Base-by-base conservation (phyloP, 83 land plant genomes). In the Thuja plicata region DNA sequence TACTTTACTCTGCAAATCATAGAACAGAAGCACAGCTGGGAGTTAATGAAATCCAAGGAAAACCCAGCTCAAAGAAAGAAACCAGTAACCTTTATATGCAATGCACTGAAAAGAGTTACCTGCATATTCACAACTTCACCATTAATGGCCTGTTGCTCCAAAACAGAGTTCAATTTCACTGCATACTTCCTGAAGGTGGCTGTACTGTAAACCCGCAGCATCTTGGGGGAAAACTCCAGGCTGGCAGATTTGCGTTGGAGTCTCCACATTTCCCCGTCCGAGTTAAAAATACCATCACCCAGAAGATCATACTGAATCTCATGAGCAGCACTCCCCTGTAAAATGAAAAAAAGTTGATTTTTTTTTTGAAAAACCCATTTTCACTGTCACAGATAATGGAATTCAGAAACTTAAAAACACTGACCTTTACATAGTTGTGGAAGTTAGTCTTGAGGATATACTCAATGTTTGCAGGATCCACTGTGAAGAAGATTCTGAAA, bases 241-340 rank as follows among this genome's bases (percentile, higher is more conserved):
- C 88, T 88, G 9, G 89, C 88, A 84, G 54, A 70, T 46, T 88
- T 88, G 34, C 89, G 32, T 88, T 88, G 89, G 13, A 70, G 45
- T 32, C 52, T 88, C 88, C 88, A 88, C 60, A 78, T 70, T 13
- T 88, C 88, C n/a, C 89, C 35, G 9, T 88, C 89, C 34, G 89
- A 88, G 50, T 88, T 88, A 46, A 88, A 88, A 46, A 88, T 88
- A 17, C 89, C 89, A 88, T 88, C 21, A 4, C 89, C 89, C 12
- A 84, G 54, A 24, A 88, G 34, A 9, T 48, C 86, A 40, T 88
- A 70, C 15, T 40, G 55, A 2, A 88, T 27, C 37, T 88, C 55
- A 38, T 88, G 89, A 84, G 52, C 30, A 30, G 15, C 85, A 48
- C 30, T 30, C 17, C 89, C 88, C 89, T 84, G 79, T 32, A 7